phyloP scores from a whole-genome alignment of 805 yeast genomes.

The Maudiozyma barnettii region DNA sequence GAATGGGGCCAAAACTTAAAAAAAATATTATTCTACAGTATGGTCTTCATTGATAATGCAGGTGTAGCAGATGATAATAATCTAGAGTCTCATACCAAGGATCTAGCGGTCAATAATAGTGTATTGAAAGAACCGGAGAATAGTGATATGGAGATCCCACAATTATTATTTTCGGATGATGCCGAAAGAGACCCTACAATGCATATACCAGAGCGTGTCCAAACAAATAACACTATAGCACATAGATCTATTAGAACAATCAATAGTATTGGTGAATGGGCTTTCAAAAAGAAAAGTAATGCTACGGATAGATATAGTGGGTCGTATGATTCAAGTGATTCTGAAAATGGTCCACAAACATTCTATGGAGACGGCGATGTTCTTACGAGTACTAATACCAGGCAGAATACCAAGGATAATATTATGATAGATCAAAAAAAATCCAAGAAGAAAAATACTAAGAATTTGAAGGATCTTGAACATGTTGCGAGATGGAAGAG shows the following conservation, averaged over 20 bases:
- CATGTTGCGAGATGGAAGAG: conserved; percentile 26
- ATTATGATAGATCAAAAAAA: neutral
- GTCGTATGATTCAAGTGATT: conserved; percentile 13
- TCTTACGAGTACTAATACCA: conserved; percentile 2
- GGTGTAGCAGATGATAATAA: neutral
- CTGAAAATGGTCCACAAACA: conserved; percentile 8
- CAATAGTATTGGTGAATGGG: conserved; percentile 28
- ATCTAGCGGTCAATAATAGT: neutral
- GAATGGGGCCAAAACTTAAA: conserved; percentile 7
- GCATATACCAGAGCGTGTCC: conserved; percentile 18
- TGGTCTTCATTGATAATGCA: conserved; percentile 10
- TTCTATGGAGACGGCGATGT: neutral
- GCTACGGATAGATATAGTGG: conserved; percentile 8
- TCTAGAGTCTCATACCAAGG: neutral
- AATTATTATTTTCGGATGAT: conserved; percentile 4
- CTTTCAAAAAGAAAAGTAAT: conserved; percentile 9
- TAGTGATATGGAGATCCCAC: conserved; percentile 2
- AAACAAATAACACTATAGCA: conserved; percentile 21
- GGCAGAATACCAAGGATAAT: neutral
- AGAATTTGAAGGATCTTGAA: conserved; percentile 4
- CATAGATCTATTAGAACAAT: conserved; percentile 25
- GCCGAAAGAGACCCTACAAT: conserved; percentile 4
- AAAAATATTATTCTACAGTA: conserved; percentile 15
- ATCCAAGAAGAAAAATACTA: neutral
- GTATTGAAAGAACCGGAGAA: neutral